Evolutionary conservation across 208 protist genomes (phyloP).

Genomic region (Acanthamoeba royreba): DNA sequence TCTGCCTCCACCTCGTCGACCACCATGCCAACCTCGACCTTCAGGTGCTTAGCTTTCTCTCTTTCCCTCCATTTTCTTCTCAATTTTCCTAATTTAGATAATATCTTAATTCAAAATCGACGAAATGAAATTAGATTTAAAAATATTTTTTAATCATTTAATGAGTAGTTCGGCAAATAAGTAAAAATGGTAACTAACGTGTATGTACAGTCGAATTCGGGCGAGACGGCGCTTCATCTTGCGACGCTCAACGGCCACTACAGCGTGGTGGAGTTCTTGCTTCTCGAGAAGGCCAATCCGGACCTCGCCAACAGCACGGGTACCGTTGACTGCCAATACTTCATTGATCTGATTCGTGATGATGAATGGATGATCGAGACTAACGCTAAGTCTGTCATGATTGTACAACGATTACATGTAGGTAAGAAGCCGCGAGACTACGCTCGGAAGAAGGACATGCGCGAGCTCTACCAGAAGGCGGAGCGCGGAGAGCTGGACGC

Average conservation of each 20-base stretch:
- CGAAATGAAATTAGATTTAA: neutral
- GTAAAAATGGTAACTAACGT: no score
- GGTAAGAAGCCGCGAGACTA: slow-evolving; percentile 9
- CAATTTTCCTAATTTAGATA: neutral
- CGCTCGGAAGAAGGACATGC: neutral
- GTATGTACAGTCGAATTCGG: neutral
- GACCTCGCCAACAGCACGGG: neutral
- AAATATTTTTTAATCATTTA: neutral
- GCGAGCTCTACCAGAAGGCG: neutral
- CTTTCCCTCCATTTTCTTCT: no score
- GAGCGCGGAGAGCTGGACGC: neutral
- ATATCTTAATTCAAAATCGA: neutral
- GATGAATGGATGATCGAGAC: no score
- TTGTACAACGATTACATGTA: neutral
- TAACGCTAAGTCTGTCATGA: neutral
- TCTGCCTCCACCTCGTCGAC: neutral
- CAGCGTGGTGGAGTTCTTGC: neutral
- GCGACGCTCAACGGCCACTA: neutral
- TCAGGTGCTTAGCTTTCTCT: neutral
- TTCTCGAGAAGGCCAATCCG: neutral
- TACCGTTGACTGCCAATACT: neutral
- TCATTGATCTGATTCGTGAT: no score
- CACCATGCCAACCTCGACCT: neutral
- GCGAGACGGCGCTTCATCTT: neutral
- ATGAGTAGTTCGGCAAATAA: neutral